Conservation (phyloP, 805 yeast genomes). For the Candida vaughaniae region DNA sequence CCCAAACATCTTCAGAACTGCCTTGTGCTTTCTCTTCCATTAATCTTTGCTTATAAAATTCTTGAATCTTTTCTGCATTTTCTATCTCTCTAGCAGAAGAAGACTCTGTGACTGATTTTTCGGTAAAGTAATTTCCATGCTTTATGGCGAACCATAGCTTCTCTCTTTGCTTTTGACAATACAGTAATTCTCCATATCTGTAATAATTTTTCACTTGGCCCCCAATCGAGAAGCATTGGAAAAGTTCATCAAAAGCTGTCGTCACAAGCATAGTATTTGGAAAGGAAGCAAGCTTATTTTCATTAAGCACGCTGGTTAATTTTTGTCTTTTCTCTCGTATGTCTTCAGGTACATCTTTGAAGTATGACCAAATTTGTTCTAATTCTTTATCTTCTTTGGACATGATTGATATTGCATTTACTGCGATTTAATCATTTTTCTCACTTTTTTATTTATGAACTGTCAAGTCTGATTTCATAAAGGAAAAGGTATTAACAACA, state of each 20-base stretch:
- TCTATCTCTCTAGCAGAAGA: conserved; percentile 37
- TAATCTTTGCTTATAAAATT: conserved; percentile 64
- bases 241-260: conserved; percentile 83
- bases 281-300: conserved; percentile 20
- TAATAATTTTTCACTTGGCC: conserved; percentile 86
- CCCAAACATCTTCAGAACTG: conserved; percentile 87
- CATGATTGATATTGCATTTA: conserved; percentile 11
- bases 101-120: conserved; percentile 16
- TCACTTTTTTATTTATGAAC: conserved; percentile 9
- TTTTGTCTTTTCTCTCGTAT: conserved; percentile 23
- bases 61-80: conserved; percentile 57
- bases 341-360: conserved; percentile 30
- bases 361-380: conserved; percentile 28
- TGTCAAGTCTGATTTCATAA: too few species aligned
- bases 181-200: conserved; percentile 73
- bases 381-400: conserved; percentile 25
- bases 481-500: too few species aligned
- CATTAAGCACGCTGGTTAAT: conserved; percentile 19
- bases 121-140: conserved; percentile 38
- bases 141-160: conserved; percentile 80
- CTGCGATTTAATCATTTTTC: conserved; percentile 7
- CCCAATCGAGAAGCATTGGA: conserved; percentile 85
- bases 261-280: conserved; percentile 42
- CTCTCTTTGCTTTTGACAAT: conserved; percentile 66
- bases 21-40: conserved; percentile 65